These are phyloP conservation scores for Ilyonectria sp. DNA, from an alignment of 2,329 filamentous ascomycete genomes.

Conservation along the genomic window DNA sequence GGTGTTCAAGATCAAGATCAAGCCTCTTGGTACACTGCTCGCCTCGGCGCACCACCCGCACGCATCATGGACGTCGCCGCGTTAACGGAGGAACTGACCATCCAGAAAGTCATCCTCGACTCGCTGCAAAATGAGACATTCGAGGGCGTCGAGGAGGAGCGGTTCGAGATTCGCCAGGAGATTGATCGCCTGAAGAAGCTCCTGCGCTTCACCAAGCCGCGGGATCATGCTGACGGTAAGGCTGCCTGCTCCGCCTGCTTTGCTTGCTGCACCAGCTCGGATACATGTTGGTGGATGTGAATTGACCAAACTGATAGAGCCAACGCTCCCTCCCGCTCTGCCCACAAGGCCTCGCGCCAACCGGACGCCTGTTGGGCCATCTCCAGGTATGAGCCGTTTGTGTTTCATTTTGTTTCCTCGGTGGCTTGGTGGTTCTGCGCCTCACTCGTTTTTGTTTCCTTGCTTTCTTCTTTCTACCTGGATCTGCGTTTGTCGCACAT, in stretches of 20 bases:
- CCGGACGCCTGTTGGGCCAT: slow-evolving; percentile 19
- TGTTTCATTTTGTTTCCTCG: slow-evolving; percentile 17
- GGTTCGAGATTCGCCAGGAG: slow-evolving; percentile 44
- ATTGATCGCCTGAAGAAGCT: slow-evolving; percentile 53
- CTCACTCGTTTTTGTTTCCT: slow-evolving; percentile 16
- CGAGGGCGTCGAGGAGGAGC: slow-evolving; percentile 51
- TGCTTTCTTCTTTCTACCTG: slow-evolving; percentile 3
- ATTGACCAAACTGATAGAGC: slow-evolving; percentile 28
- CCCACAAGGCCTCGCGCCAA: neutral
- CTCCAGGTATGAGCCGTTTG: slow-evolving; percentile 25
- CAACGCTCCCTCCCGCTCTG: slow-evolving; percentile 17
- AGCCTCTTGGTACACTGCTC: slow-evolving; percentile 32
- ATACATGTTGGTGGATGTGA: neutral
- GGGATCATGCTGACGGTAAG: slow-evolving; percentile 30
- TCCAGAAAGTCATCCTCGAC: slow-evolving; percentile 60
- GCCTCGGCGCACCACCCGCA: slow-evolving; percentile 19
- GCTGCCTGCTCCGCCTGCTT: slow-evolving; percentile 6
- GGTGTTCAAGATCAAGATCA: slow-evolving; percentile 9
- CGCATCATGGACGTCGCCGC: slow-evolving; percentile 43
- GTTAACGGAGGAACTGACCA: slow-evolving; percentile 58
- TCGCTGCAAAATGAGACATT: slow-evolving; percentile 54
- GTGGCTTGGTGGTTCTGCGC: slow-evolving; percentile 18
- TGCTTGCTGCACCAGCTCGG: slow-evolving; percentile 6
- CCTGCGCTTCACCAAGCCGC: slow-evolving; percentile 38
- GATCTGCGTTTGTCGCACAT: slow-evolving; percentile 23